Evolutionary conservation across 345 rosid species (phyloP), one percentile per base, ranked within the genome.

Genomic region (Punica granatum): DNA sequence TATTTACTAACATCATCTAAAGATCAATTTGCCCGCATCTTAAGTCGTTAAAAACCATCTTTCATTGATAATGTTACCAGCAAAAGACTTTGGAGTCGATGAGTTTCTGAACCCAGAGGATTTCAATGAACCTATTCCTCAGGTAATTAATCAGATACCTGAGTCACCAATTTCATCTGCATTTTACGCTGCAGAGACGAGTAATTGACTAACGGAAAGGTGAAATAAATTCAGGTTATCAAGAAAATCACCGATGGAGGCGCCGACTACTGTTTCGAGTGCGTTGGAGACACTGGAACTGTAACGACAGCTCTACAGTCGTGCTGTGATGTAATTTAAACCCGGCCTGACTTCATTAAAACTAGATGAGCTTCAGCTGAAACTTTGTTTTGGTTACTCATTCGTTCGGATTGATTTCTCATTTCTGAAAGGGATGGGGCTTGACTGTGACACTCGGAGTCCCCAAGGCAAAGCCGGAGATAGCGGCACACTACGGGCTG

Each of bases 251-350:
- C 99, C 6, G 74, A 77, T 65, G 99, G 99, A 68, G 99, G 99
- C 36, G 88, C 90, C 1, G 99, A 91, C 76, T 89, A 85, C 83
- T 83, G 92, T 26, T 90, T 94, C 32, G 97, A 94, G 79, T 94
- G 97, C 62, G 74, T 82, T 3, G 99, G 97, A 37, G 89, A 94
- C 69, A 79, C 96, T 0, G 87, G 80, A 73, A 75, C 81, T 74
- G 72, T 85, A 66, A 83, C 95, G 15, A 82, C 95, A 35, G 99
- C 99, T 0, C 72, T 91, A 63, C 96, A 91, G 70, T 94, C 92
- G 0, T 94, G 99, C 75, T 79, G 90, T 23, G 96, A 94, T 68
- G 97, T 91, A 80, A 78, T 65, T 65, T 70, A 70, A 66, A 41
- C 61, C 39, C 13, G 30, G 46, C 37, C 14, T 7, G 42, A 19